phyloP scores from a whole-genome alignment of 345 rosid genomes.

The Jatropha curcas region DNA sequence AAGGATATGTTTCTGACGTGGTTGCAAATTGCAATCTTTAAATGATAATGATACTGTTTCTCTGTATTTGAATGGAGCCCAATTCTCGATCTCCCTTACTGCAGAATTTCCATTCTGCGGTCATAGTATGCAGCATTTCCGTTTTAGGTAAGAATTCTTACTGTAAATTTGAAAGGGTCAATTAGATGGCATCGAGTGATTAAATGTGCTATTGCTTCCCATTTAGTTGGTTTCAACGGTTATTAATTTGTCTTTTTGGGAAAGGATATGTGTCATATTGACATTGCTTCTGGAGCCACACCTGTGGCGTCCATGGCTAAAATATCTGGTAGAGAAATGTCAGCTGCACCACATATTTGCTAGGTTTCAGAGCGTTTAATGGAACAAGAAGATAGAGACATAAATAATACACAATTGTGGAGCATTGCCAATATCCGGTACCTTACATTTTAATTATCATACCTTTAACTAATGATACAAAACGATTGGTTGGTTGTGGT shows the following conservation, averaged over 20 bases:
- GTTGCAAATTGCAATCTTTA: neutral
- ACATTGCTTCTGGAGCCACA: neutral
- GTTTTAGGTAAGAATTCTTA: neutral
- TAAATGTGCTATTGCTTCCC: neutral
- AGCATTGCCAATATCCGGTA: no score
- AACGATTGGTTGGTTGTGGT: no score
- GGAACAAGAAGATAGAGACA: neutral
- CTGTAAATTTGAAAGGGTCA: neutral
- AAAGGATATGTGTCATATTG: no score
- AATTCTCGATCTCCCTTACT: no score
- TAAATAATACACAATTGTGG: neutral
- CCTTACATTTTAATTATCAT: no score
- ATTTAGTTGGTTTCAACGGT: neutral
- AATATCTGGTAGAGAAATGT: constrained; percentile 7
- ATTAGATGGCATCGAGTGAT: neutral
- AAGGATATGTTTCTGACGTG: neutral
- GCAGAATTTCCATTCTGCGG: neutral
- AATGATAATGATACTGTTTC: neutral
- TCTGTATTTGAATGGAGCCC: neutral
- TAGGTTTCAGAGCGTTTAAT: neutral
- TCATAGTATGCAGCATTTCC: neutral
- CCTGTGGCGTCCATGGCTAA: neutral
- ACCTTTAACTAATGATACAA: no score
- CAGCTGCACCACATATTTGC: neutral
- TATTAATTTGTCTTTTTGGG: neutral